Percentiles rank a stretch among this genome's conserved stretches.
Conservation (phyloP, 805 yeast species). For the Priceomyces melissophilus region DNA sequence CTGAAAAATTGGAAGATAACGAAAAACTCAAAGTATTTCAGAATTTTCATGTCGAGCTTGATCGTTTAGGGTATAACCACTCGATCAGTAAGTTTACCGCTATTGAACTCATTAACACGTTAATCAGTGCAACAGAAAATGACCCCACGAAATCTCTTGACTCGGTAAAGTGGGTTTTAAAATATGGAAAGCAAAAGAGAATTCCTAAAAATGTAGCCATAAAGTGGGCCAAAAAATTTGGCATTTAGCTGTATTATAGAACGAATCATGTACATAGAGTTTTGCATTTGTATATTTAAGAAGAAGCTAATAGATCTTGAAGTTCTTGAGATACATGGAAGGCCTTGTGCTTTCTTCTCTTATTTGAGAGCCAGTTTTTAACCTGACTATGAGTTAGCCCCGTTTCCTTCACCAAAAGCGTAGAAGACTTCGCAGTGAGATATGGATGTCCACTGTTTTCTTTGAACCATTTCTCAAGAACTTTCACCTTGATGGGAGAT, state of each 20-base stretch:
- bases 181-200: constrained; percentile 8
- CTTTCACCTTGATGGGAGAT: neutral
- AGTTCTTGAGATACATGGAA: constrained; percentile 1
- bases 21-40: constrained; percentile 17
- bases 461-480: constrained; percentile 3
- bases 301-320: neutral
- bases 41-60: constrained; percentile 14
- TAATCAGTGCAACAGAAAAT: constrained; percentile 6
- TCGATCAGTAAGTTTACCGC: constrained; percentile 12
- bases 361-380: constrained; percentile 3
- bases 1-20: constrained; percentile 12
- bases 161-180: constrained; percentile 7
- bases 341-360: constrained; percentile 3
- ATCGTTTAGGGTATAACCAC: constrained; percentile 12
- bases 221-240: constrained; percentile 7
- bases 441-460: constrained; percentile 2
- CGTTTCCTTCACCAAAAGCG: neutral
- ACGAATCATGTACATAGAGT: neutral
- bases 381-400: constrained; percentile 2
- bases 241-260: neutral
- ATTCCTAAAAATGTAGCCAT: constrained; percentile 5
- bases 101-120: constrained; percentile 11
- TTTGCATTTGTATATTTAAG: neutral
- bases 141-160: constrained; percentile 5
- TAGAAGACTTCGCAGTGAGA: neutral